phyloP scores from a whole-genome alignment of 2,329 filamentous ascomycete species.

The Botrytis aclada region DNA sequence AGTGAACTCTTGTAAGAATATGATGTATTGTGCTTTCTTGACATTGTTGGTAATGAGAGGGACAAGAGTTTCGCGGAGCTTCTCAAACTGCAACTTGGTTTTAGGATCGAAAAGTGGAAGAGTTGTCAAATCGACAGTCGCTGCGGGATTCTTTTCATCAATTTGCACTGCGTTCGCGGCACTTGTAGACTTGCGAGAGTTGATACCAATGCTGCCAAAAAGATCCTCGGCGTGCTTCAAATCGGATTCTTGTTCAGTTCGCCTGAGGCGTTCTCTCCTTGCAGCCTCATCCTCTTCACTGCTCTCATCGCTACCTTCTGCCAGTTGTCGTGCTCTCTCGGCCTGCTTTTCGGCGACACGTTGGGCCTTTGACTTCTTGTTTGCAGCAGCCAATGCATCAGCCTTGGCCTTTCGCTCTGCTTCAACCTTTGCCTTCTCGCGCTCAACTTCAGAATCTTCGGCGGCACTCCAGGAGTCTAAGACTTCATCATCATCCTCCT shows the following conservation, averaged over 20 bases:
- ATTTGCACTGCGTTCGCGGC: conserved; percentile 64
- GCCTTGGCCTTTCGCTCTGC: conserved; percentile 85
- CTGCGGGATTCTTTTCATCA: conserved; percentile 69
- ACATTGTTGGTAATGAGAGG: conserved; percentile 71
- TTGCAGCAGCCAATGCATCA: conserved; percentile 80
- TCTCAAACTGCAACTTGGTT: conserved; percentile 82
- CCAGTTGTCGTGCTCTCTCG: conserved; percentile 52
- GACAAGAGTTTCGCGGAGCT: conserved; percentile 72
- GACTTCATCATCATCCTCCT: conserved; percentile 73
- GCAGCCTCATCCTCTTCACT: conserved; percentile 70
- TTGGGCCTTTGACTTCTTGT: conserved; percentile 85
- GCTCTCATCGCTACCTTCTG: conserved; percentile 54
- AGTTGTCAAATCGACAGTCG: conserved; percentile 74
- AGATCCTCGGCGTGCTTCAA: conserved; percentile 87
- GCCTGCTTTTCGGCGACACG: conserved; percentile 78
- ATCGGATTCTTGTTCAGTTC: conserved; percentile 82
- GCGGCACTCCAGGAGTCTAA: conserved; percentile 96
- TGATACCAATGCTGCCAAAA: conserved; percentile 71
- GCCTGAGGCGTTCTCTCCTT: conserved; percentile 69
- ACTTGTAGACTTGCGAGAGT: conserved; percentile 64
- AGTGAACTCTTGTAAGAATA: conserved; percentile 88
- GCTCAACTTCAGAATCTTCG: conserved; percentile 94
- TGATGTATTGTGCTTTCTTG: conserved; percentile 85
- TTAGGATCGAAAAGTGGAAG: conserved; percentile 85
- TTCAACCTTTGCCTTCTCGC: conserved; percentile 88